Evolutionary conservation across 208 protist genomes (phyloP).

Genomic region (Crithidia bombi): DNA sequence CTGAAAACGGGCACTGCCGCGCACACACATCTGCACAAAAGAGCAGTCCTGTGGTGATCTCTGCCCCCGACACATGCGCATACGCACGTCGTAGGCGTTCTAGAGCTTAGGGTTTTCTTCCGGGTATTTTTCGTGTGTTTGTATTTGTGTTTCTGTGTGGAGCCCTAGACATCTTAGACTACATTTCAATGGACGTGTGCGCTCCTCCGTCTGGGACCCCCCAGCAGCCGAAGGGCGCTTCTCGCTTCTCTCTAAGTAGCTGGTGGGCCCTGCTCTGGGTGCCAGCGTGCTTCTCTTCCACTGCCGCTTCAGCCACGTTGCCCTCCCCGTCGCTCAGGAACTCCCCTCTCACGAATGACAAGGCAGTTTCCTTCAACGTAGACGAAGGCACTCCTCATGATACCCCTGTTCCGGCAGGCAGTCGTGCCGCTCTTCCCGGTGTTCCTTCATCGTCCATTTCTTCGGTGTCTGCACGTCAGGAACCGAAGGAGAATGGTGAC

Average conservation of each 20-base stretch:
- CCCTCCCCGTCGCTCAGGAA: background rate
- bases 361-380: background rate
- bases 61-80: background rate
- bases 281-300: constrained; percentile 9
- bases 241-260: background rate
- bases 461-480: background rate
- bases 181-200: background rate
- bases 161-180: background rate
- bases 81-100: background rate
- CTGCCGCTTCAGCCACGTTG: background rate
- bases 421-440: background rate
- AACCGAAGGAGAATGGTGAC: background rate
- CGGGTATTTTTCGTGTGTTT: no score
- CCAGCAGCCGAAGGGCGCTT: background rate
- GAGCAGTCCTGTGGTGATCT: background rate
- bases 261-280: constrained; percentile 21
- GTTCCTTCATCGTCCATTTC: constrained; percentile 1
- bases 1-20: no score
- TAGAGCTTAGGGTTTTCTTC: no score
- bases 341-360: background rate
- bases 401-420: background rate
- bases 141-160: background rate
- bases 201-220: background rate
- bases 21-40: no score
- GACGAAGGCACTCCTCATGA: background rate